Evolutionary conservation across 139 green algal genomes (phyloP), one percentile per base, ranked within the genome.

Genomic region (Coccomyxa sp.): DNA sequence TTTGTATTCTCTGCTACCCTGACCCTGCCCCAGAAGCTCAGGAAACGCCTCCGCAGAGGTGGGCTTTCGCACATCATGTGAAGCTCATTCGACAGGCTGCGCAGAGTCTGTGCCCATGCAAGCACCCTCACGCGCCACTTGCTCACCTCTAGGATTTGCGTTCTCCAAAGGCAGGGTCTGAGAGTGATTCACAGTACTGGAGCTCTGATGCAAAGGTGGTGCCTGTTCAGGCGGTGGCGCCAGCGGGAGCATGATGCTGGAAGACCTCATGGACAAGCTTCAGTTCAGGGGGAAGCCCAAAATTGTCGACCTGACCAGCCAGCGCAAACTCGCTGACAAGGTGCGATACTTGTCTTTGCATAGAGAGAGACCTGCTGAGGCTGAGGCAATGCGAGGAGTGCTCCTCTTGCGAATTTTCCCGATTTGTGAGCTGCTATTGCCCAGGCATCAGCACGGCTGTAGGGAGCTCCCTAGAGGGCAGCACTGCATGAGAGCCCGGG

Each of bases 1-100:
- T 92, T 98, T 78, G 91, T 99, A 37, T 99, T 99, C 80, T 96
- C 89, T 12, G 96, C 96, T 2, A 99, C 96, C 12, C 88, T 99
- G 33, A 95, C 94, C 10, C 89, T 99, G 86, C 96, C 96, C 14
- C 72, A 79, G 39, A 79, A 74, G 22, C 78, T 96, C 50, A 86
- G 91, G n/a, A 88, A 88, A 68, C 87, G 92, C 27, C 81, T 97
- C 68, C 80, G 82, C 33, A 89, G 86, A n/a, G 80, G 80, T 78
- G n/a, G 22, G 86, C 2, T 37, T 50, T 31, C 39, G 74, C 29
- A 40, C 31, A 68, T 22, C 24, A 68, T 27, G 27, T 22, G 54
- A 68, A 27, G 54, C 54, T 24, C 36, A 27, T 39, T 1, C 12
- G 12, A 24, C 68, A 73, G 8, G 0, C 34, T 38, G 0, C 34